Evolutionary conservation across 257 asterid species (phyloP).

Genomic region (Verbascum thapsus): DNA sequence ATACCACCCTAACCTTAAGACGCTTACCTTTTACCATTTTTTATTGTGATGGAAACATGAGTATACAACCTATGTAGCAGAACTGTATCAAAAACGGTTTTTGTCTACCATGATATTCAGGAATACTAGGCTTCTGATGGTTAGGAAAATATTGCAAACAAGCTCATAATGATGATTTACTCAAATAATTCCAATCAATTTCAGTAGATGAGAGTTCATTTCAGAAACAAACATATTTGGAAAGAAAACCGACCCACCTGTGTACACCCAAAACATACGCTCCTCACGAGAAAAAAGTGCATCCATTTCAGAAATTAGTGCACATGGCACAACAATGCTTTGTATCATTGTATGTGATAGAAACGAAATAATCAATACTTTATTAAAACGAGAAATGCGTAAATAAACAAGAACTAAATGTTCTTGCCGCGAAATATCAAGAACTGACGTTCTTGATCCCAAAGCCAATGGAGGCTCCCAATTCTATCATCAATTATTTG

Average conservation of each 20-base stretch:
- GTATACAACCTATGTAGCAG: neutral
- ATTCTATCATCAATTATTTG: too few species aligned
- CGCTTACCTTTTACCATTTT: neutral
- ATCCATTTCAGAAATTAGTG: too few species aligned
- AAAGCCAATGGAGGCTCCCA: too few species aligned
- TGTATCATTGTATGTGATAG: too few species aligned
- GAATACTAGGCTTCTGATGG: neutral
- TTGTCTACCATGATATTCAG: neutral
- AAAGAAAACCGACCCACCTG: neutral
- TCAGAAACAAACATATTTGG: neutral
- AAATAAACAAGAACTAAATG: too few species aligned
- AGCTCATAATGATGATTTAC: neutral
- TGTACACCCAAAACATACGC: neutral
- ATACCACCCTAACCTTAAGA: constrained; percentile 20
- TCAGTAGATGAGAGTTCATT: neutral
- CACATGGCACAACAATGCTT: too few species aligned
- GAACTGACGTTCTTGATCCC: too few species aligned
- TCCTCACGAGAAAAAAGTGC: neutral
- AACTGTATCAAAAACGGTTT: neutral
- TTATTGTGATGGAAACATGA: neutral
- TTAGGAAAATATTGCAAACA: neutral
- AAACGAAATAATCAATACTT: too few species aligned
- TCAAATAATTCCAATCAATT: constrained; percentile 9
- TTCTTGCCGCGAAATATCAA: too few species aligned
- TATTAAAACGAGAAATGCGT: too few species aligned